Conservation (phyloP, 768 basidiomycete genomes). For the Piloderma croceum region DNA sequence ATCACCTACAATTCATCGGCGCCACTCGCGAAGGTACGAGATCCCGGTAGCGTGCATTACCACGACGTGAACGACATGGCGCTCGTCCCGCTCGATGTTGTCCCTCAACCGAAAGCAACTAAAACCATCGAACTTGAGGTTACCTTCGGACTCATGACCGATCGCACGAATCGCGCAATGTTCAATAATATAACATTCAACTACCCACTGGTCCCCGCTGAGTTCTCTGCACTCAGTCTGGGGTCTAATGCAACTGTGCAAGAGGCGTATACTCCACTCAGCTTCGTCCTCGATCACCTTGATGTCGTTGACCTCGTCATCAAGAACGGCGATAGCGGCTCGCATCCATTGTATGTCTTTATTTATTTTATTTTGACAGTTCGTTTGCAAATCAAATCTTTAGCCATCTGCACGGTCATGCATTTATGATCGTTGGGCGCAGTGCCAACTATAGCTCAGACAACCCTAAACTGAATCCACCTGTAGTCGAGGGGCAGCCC, state of each 20-base stretch:
- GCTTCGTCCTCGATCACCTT: conserved; percentile 68
- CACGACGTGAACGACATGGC: conserved; percentile 58
- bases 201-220: conserved; percentile 62
- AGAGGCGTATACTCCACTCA: conserved; percentile 72
- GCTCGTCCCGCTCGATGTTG: conserved; percentile 55
- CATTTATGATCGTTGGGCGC: conserved; percentile 74
- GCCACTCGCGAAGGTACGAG: conserved; percentile 41
- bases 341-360: conserved; percentile 76
- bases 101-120: conserved; percentile 47
- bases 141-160: conserved; percentile 76
- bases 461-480: conserved; percentile 77
- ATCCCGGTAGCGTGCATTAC: conserved; percentile 55
- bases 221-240: conserved; percentile 73
- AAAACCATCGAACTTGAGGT: conserved; percentile 66
- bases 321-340: conserved; percentile 65
- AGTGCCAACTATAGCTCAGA: conserved; percentile 62
- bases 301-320: conserved; percentile 76
- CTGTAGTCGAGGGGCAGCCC: conserved; percentile 64
- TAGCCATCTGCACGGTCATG: conserved; percentile 91
- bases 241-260: conserved; percentile 64
- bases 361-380: too few species aligned
- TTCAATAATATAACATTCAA: conserved; percentile 70
- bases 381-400: too few species aligned
- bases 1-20: conserved; percentile 65
- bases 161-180: conserved; percentile 81